Percentiles rank a stretch among this genome's conserved stretches.
These are phyloP conservation scores for Didymella pinodella DNA, from an alignment of 2,329 filamentous ascomycete species.

Conservation along the genomic window DNA sequence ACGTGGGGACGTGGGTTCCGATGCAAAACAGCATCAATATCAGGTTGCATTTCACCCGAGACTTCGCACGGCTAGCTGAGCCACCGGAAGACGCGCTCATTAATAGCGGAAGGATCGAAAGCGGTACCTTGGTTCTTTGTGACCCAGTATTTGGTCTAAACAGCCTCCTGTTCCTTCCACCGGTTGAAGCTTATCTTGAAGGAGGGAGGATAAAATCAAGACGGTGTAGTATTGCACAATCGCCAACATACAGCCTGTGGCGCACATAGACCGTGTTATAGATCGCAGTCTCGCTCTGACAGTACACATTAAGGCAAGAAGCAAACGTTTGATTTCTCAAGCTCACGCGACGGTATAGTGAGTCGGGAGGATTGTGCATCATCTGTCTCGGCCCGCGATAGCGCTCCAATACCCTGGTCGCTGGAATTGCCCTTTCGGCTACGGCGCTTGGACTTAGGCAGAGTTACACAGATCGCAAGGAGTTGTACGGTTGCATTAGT, in stretches of 20 bases:
- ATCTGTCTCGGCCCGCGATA: conserved; percentile 14
- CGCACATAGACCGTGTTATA: conserved; percentile 8
- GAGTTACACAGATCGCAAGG: conserved; percentile 11
- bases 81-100: neutral
- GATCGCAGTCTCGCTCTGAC: neutral
- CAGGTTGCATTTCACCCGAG: neutral
- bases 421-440: conserved; percentile 18
- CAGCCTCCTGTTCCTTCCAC: neutral
- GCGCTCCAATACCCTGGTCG: conserved; percentile 18
- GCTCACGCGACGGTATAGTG: conserved; percentile 4
- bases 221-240: neutral
- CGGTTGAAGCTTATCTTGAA: neutral
- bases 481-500: conserved; percentile 15
- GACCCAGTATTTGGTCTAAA: neutral
- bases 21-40: neutral
- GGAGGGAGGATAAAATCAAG: neutral
- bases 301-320: conserved; percentile 3
- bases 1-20: neutral
- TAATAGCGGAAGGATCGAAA: neutral
- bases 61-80: neutral
- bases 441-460: conserved; percentile 12
- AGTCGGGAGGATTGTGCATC: conserved; percentile 12
- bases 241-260: neutral
- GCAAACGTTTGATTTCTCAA: neutral
- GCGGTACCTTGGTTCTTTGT: neutral